phyloP scores from a whole-genome alignment of 2,329 filamentous ascomycete species.

The Aureobasidium sp. region DNA sequence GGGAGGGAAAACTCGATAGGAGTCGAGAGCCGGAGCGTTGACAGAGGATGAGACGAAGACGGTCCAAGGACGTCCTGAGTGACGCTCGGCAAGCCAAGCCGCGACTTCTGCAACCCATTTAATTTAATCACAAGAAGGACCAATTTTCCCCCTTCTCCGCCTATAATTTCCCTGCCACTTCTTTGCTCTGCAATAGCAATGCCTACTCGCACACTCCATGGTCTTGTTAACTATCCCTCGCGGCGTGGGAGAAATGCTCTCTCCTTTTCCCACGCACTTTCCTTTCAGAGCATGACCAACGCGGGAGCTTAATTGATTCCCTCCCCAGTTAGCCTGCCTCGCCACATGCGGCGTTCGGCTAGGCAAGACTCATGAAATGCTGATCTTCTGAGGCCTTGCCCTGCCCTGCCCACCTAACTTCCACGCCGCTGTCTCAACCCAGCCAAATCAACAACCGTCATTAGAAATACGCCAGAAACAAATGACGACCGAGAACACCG shows the following conservation, averaged over 20 bases:
- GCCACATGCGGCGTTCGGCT: conserved; percentile 8
- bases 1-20: conserved; percentile 5
- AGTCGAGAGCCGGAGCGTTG: conserved; percentile 9
- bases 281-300: background rate
- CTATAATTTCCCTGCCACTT: background rate
- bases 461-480: background rate
- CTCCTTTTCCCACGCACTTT: background rate
- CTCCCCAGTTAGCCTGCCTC: background rate
- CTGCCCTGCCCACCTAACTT: background rate
- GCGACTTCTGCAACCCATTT: background rate
- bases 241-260: background rate
- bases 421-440: background rate
- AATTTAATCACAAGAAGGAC: background rate
- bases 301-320: background rate
- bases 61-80: background rate
- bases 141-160: conserved; percentile 2
- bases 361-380: background rate
- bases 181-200: background rate
- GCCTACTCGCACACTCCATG: background rate
- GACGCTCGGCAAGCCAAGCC: background rate
- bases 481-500: background rate
- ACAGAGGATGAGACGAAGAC: background rate
- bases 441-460: background rate
- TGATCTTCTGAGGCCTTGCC: background rate
- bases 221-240: background rate